Evolutionary conservation across 1,139 yeast genomes (phyloP), one percentile per base, ranked within the genome.

Genomic region (Eremothecium cymbalariae): DNA sequence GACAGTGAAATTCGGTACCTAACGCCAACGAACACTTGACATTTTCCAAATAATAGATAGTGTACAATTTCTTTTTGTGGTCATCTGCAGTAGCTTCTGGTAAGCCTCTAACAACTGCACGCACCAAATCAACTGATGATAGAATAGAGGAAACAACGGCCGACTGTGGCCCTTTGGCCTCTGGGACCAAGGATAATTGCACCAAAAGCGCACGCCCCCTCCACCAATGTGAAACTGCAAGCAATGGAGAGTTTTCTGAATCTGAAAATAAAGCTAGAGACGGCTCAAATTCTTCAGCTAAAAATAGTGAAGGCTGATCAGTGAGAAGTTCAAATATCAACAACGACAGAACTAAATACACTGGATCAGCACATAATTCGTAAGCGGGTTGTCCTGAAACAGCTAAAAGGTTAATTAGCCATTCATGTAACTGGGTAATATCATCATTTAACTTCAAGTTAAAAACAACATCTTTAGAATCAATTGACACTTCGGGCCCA

Each of bases 151-250:
- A 47, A 3, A 57, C 54, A 9, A 60, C 48, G 2, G 57, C 48
- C 11, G 64, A 57, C 24, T 59, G 63, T 14, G 55, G 52, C 8
- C 68, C 67, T 1, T 79, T 68, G 12, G 74, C 68, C 45, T 81
- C 88, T 1, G 75, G 68, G 28, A 76, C 60, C 11, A 80, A 55
- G 1, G 85, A 72, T 34, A 69, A 60, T 41, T 78, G 86, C 0
- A 72, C 68, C 48, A 77, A 76, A 26, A 79, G 56, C 2, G 76
- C 72, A 56, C 93, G 68, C 4, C 77, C 62, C 53, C 81, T 68
- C 90, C 90, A 81, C 88, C 90, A 81, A 33, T 63, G 63, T 3
- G 69, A 58, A 2, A 77, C 62, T 2, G 80, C 79, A 8, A 48
- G 43, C 1, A 68, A 44, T 9, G 49, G 39, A n/a, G 47, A 31